phyloP scores from a whole-genome alignment of 495 filamentous ascomycete species.

The Amniculicola lignicola region DNA sequence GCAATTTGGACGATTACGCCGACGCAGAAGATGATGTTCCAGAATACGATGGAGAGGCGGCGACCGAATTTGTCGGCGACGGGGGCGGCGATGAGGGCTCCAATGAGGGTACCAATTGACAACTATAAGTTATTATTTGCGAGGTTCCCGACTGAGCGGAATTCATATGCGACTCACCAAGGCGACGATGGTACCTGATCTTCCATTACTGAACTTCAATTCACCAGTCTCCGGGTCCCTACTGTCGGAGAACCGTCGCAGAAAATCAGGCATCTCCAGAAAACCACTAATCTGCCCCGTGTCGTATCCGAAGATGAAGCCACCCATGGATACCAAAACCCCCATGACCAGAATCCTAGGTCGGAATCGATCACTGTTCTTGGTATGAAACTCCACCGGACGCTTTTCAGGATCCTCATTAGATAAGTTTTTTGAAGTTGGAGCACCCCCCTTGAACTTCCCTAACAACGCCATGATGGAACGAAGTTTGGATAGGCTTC shows the following conservation, averaged over 20 bases:
- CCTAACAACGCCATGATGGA: background rate
- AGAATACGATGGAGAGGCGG: constrained; percentile 23
- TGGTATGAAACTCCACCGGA: constrained; percentile 4
- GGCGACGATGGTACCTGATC: constrained; percentile 26
- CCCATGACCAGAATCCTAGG: constrained; percentile 19
- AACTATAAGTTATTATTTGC: constrained; percentile 2
- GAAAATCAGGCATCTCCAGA: constrained; percentile 33
- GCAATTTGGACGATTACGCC: constrained; percentile 37
- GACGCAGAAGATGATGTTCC: constrained; percentile 31
- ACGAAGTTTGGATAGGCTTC: too few relatives aligned
- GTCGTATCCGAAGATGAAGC: constrained; percentile 45
- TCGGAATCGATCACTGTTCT: constrained; percentile 8
- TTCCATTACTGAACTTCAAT: constrained; percentile 11
- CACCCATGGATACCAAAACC: constrained; percentile 36
- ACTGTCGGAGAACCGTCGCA: constrained; percentile 20
- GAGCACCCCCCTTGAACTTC: background rate
- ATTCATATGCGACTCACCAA: background rate
- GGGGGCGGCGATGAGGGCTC: constrained; percentile 30
- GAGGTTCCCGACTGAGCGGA: background rate
- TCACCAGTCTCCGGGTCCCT: constrained; percentile 9
- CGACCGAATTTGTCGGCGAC: constrained; percentile 33
- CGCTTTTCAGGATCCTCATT: constrained; percentile 12
- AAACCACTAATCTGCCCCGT: constrained; percentile 45
- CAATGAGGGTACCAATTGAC: constrained; percentile 33
- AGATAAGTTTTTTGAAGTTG: background rate